Evolutionary conservation across 495 filamentous ascomycete species (phyloP).

Genomic region (Talaromyces ruber): DNA sequence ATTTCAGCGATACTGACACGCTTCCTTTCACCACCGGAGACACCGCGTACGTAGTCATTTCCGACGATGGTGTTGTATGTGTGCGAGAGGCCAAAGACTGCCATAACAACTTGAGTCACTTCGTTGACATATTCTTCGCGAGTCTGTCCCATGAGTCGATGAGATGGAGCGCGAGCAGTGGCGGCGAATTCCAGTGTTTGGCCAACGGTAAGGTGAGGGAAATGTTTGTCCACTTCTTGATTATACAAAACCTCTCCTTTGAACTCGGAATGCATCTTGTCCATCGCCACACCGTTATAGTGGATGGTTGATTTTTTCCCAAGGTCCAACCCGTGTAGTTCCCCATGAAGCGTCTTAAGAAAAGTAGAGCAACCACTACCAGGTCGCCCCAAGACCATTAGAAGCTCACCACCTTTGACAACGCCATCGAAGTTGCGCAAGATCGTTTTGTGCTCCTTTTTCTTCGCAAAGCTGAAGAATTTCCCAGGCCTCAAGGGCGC

Average conservation of each 20-base stretch:
- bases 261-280: conserved; percentile 47
- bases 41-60: conserved; percentile 48
- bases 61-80: conserved; percentile 46
- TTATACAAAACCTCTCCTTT: conserved; percentile 60
- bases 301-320: conserved; percentile 35
- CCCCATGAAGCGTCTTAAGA: conserved; percentile 29
- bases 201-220: conserved; percentile 58
- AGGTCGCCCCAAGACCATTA: conserved; percentile 35
- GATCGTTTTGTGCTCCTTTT: conserved; percentile 22
- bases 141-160: conserved; percentile 32
- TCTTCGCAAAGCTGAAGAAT: conserved; percentile 21
- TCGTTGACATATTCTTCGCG: conserved; percentile 34
- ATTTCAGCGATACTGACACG: conserved; percentile 47
- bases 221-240: conserved; percentile 56
- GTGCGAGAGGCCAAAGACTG: conserved; percentile 51
- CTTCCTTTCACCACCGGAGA: conserved; percentile 81
- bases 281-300: conserved; percentile 44
- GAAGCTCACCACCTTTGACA: conserved; percentile 27
- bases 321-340: conserved; percentile 30
- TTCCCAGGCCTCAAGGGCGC: conserved; percentile 41
- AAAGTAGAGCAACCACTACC: conserved; percentile 38
- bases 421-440: conserved; percentile 33
- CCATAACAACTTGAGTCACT: conserved; percentile 50
- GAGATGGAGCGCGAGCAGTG: conserved; percentile 40
- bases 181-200: conserved; percentile 59